These are phyloP conservation scores for Epithele typhae DNA, from an alignment of 768 basidiomycete genomes.

Conservation along the genomic window DNA sequence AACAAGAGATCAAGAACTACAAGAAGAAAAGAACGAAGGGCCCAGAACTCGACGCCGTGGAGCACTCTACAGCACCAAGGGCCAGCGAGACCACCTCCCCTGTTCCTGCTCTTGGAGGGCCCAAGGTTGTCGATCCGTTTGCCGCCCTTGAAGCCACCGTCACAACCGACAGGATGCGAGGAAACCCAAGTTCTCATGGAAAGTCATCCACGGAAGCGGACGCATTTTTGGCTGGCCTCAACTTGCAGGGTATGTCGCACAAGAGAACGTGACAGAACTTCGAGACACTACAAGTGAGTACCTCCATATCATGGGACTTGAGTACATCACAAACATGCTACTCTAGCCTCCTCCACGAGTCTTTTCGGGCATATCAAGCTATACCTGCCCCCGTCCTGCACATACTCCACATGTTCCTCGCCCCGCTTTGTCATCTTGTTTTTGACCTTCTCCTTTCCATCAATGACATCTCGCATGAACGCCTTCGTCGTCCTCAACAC, in stretches of 20 bases:
- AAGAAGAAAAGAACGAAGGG: too few species aligned
- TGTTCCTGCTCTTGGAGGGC: too few species aligned
- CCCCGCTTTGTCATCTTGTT: constrained; percentile 30
- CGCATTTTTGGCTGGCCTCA: constrained; percentile 60
- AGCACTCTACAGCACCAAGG: too few species aligned
- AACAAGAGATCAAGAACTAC: constrained; percentile 56
- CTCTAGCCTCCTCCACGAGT: constrained; percentile 37
- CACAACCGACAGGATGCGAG: constrained; percentile 12
- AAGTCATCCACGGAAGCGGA: constrained; percentile 46
- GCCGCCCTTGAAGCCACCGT: constrained; percentile 39
- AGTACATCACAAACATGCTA: neutral
- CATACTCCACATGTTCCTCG: constrained; percentile 40
- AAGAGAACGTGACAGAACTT: too few species aligned
- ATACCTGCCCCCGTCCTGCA: constrained; percentile 37
- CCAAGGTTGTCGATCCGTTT: constrained; percentile 49
- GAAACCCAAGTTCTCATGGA: too few species aligned
- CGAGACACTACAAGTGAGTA: too few species aligned
- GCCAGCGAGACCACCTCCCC: too few species aligned
- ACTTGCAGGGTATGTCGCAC: constrained; percentile 56
- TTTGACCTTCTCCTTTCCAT: constrained; percentile 34
- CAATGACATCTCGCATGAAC: constrained; percentile 47
- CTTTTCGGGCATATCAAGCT: constrained; percentile 46
- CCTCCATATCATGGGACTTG: too few species aligned
- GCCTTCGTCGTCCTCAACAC: constrained; percentile 36
- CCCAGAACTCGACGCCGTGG: too few species aligned